Evolutionary conservation across 2,329 filamentous ascomycete species (phyloP), one percentile per base, ranked within the genome.

Genomic region (Dryadomyces quercus-mongolicae): DNA sequence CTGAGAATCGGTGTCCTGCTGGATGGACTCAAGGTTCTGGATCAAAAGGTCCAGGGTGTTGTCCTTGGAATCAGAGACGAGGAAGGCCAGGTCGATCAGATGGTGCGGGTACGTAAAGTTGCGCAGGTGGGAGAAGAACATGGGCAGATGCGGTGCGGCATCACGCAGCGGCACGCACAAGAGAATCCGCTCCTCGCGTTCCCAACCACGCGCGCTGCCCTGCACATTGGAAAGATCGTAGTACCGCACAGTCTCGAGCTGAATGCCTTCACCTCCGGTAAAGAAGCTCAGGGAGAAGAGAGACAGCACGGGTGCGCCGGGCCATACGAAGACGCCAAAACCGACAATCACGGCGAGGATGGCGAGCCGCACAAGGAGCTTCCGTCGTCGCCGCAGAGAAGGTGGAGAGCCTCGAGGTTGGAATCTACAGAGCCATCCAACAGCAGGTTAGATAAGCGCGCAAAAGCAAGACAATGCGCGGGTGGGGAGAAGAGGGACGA

Each of bases 61-160:
- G 66, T 98, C 93, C 67, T 95, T 96, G 36, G 93, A 97, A 67
- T 98, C 93, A 56, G 93, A 96, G 22, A 98, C 93, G 36, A 98
- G 76, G 66, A 98, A 98, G 6, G 93, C 93, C 49, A 98, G 78
- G 67, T 98, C 93, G 65, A 98, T 94, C 51, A 98, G 78, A 66
- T 95, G 86, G 68, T 98, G 93, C 0, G 93, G 93, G 65, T 98
- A 98, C 18, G 93, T 98, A 61, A 98, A 85, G 71, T 98, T 98
- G 61, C 84, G 84, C 56, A 98, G 77, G 67, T 98, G 94, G n/a
- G 86, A 86, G 72, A 98, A 98, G 78, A 98, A 97, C 92, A 98
- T 97, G 58, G 85, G 81, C 50, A 98, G 72, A 75, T 98, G 93
- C 25, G 88, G 78, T 64, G 94, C 84, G 48, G 93, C 93, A 69